Conservation (phyloP, 176 grass and related monocot genomes). For the Olyra latifolia region DNA sequence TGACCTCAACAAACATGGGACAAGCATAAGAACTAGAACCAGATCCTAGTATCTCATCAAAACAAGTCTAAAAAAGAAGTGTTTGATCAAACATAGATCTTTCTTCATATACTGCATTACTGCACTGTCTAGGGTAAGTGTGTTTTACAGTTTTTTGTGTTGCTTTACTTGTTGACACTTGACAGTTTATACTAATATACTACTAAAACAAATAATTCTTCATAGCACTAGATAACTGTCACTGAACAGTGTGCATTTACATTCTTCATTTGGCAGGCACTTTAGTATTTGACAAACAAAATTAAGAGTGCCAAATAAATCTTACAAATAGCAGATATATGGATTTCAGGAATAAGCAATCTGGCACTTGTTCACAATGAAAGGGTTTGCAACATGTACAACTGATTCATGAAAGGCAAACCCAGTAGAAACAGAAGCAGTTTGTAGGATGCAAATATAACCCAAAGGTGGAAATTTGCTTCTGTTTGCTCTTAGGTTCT, state of each 20-base stretch:
- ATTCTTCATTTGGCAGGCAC: neutral
- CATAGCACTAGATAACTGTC: neutral
- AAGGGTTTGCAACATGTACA: neutral
- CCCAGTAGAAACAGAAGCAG: neutral
- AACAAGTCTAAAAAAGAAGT: no score
- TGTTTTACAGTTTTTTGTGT: neutral
- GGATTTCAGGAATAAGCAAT: neutral
- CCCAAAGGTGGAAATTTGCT: neutral
- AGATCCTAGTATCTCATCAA: neutral
- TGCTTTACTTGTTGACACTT: neutral
- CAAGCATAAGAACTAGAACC: neutral
- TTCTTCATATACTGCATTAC: neutral
- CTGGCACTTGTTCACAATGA: neutral
- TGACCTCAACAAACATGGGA: neutral
- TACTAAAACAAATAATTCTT: neutral
- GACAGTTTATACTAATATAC: neutral
- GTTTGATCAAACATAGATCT: neutral
- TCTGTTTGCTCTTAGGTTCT: neutral
- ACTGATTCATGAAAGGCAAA: neutral
- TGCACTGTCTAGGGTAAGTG: neutral
- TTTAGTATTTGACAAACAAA: conserved; percentile 6
- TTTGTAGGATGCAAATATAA: conserved; percentile 26
- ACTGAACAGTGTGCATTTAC: neutral
- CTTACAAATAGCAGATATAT: neutral
- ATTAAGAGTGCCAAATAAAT: neutral